Evolutionary conservation across 1,284 basidiomycete species (phyloP).

Genomic region (Irpex sp.): DNA sequence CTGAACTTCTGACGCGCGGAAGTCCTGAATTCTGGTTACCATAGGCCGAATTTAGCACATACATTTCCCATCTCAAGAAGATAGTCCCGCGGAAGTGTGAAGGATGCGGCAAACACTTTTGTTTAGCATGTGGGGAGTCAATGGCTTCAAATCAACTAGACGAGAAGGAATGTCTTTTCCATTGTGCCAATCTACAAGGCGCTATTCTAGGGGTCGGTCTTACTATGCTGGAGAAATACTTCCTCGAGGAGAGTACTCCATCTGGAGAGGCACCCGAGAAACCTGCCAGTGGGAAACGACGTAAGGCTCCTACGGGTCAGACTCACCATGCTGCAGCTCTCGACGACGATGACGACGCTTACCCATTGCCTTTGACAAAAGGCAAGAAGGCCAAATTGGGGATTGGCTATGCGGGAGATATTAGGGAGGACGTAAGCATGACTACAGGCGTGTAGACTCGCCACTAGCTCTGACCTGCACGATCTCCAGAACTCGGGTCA

Average conservation of each 20-base stretch:
- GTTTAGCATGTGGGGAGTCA: constrained; percentile 81
- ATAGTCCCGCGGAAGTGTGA: constrained; percentile 61
- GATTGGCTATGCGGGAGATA: constrained; percentile 79
- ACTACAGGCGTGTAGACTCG: background rate
- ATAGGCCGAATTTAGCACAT: constrained; percentile 69
- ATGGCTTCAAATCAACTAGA: constrained; percentile 36
- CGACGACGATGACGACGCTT: constrained; percentile 54
- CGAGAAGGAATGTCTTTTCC: constrained; percentile 65
- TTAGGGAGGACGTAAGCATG: constrained; percentile 75
- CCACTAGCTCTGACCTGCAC: background rate
- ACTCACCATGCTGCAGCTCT: constrained; percentile 35
- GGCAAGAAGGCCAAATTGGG: constrained; percentile 72
- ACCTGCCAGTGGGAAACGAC: constrained; percentile 27
- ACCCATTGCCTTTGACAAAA: constrained; percentile 27
- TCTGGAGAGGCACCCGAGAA: constrained; percentile 20
- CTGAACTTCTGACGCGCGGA: background rate
- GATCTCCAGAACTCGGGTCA: constrained; percentile 68
- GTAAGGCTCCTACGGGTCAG: constrained; percentile 27
- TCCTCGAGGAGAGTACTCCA: constrained; percentile 46
- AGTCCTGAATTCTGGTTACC: background rate
- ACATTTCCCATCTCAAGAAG: constrained; percentile 59
- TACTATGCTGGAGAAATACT: constrained; percentile 72
- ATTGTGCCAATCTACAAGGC: constrained; percentile 86
- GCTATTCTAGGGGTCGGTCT: constrained; percentile 83
- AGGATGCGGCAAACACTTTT: constrained; percentile 64